phyloP scores from a whole-genome alignment of 148 eudicot genomes.

The Pharnaceum exiguum region DNA sequence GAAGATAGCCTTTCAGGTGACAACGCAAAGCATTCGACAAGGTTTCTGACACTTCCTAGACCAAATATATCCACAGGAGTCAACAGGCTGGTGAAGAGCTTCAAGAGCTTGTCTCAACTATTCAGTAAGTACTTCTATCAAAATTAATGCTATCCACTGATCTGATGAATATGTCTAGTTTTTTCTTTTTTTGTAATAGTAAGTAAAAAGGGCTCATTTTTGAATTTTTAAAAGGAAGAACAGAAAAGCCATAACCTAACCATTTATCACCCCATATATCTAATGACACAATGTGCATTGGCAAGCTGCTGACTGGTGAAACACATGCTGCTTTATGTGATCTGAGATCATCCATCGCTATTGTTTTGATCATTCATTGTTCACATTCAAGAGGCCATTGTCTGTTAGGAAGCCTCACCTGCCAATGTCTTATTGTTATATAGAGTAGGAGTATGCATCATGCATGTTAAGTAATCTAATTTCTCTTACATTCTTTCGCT shows the following conservation, averaged over 20 bases:
- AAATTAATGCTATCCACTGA: background rate
- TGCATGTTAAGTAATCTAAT: no score
- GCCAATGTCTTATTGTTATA: no score
- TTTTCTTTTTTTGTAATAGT: background rate
- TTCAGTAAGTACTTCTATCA: slow-evolving; percentile 45
- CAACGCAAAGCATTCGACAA: slow-evolving; percentile 37
- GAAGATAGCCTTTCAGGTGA: slow-evolving; percentile 41
- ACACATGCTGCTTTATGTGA: no score
- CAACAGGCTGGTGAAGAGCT: slow-evolving; percentile 52
- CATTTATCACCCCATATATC: background rate
- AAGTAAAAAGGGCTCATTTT: background rate
- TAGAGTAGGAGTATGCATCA: no score
- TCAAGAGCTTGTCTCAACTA: slow-evolving; percentile 68
- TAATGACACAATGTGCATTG: background rate
- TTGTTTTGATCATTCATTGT: no score
- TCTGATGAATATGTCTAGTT: background rate
- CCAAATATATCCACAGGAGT: slow-evolving; percentile 45
- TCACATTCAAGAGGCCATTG: no score
- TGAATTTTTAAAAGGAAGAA: no score
- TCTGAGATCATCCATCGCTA: no score
- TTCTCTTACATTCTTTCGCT: background rate
- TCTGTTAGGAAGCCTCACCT: no score
- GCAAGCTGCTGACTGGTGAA: no score
- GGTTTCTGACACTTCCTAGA: slow-evolving; percentile 39
- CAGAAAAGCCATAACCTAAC: no score